Base-by-base conservation (phyloP, 495 filamentous ascomycete genomes). In the Chaetomium tenue region DNA sequence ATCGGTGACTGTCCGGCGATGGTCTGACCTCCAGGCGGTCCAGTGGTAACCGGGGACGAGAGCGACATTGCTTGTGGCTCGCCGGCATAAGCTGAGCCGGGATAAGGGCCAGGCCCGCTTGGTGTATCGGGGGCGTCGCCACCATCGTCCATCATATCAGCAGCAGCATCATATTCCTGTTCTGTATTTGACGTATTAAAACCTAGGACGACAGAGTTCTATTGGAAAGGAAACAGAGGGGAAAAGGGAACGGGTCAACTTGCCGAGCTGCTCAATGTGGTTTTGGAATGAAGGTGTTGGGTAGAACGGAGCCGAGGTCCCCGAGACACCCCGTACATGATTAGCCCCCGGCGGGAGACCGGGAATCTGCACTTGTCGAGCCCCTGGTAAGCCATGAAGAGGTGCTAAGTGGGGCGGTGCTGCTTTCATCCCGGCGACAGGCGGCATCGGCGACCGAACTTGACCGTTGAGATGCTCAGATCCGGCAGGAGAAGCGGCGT, bases 121-220 rank as follows among this genome's bases (percentile, higher is more conserved):
- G 87, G 84, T n/a, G 86, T 85, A 62, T 89, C 86, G 64, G 86
- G 81, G 39, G 69, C 54, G 15, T 77, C 62, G 59, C 89, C 87
- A 67, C 84, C 73, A 39, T 97, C 93, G 74, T 98, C 93, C 74
- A 94, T 86, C 84, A 96, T 90, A 68, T 97, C 92, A 72, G 90
- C 87, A 82, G 94, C 90, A 61, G 94, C 92, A 78, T 98, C 94
- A 82, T 98, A 98, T 82, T 98, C 94, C 84, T 96, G 93, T 82
- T 98, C 94, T 98, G 84, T 84, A 87, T 77, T 83, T 79, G 51
- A 90, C 82, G 83, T 74, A 85, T 85, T 91, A 79, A 89, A 68
- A 80, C 79, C 86, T 91, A 90, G 88, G 88, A 91, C 87, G 84
- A 85, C 87, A 88, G 72, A 88, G 88, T 81, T 89, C 85, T 81